These are phyloP conservation scores for Hortaea sp. DNA, from an alignment of 2,329 filamentous ascomycete species.

Conservation along the genomic window DNA sequence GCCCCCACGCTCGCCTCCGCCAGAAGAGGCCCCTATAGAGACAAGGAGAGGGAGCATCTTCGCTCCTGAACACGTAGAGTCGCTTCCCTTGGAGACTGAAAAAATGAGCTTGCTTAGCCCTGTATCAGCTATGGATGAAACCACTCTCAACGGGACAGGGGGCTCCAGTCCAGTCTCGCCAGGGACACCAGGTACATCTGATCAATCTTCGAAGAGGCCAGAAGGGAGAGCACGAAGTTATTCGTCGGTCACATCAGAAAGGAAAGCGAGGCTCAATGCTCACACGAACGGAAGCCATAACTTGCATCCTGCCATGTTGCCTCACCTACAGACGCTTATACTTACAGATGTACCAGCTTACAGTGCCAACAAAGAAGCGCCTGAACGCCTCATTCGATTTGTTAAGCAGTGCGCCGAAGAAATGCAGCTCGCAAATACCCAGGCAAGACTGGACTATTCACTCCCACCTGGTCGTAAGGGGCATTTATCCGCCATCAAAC, in stretches of 20 bases:
- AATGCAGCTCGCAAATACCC: constrained; percentile 40
- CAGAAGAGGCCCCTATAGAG: constrained; percentile 12
- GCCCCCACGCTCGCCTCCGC: constrained; percentile 6
- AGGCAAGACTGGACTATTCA: constrained; percentile 47
- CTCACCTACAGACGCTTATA: constrained; percentile 44
- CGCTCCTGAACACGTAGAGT: constrained; percentile 36
- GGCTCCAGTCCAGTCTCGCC: constrained; percentile 1
- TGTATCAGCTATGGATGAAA: constrained; percentile 10
- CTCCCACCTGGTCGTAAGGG: constrained; percentile 48
- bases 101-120: constrained; percentile 11
- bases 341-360: constrained; percentile 45
- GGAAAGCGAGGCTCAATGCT: constrained; percentile 18
- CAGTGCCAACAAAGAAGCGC: constrained; percentile 26
- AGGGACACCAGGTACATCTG: constrained; percentile 3
- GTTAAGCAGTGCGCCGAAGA: constrained; percentile 49
- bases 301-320: constrained; percentile 46
- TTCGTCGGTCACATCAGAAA: constrained; percentile 19
- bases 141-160: constrained; percentile 1
- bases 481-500: constrained; percentile 36
- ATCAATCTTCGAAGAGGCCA: neutral
- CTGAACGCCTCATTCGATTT: constrained; percentile 42
- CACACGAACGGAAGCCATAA: constrained; percentile 14
- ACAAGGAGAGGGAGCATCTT: constrained; percentile 32
- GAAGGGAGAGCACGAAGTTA: constrained; percentile 16
- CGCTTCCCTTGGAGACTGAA: constrained; percentile 8